A percentile compares a stretch with the other conserved stretches of the same genome.
These are phyloP conservation scores for Cavenderia fasciculata DNA, from an alignment of 78 protist genomes.

Conservation along the genomic window DNA sequence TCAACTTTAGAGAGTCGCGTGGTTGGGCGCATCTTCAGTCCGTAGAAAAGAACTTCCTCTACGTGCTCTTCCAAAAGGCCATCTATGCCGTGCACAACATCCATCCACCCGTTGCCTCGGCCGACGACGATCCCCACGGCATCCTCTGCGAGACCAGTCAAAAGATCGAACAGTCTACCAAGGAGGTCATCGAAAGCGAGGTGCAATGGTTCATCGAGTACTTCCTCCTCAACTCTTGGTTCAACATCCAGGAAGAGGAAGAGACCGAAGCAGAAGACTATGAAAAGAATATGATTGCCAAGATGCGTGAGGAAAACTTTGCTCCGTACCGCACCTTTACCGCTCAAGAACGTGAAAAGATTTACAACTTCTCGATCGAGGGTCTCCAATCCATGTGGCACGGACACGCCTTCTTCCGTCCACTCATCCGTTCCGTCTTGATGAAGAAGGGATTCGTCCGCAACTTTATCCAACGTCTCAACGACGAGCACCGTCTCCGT, in stretches of 20 bases:
- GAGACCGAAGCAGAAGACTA: constrained; percentile 34
- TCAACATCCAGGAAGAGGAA: constrained; percentile 21
- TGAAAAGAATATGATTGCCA: constrained; percentile 31
- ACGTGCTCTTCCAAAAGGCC: constrained; percentile 27
- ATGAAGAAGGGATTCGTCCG: constrained; percentile 57
- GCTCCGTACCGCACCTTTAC: constrained; percentile 68
- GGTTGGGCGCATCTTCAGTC: constrained; percentile 81
- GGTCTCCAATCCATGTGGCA: constrained; percentile 76
- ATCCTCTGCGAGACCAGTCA: constrained; percentile 45
- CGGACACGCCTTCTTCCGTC: constrained; percentile 58
- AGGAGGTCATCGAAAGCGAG: constrained; percentile 64
- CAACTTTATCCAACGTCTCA: constrained; percentile 35
- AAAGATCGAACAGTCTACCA: constrained; percentile 44
- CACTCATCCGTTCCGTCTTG: constrained; percentile 44
- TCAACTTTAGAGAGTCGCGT: constrained; percentile 58
- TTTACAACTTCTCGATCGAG: constrained; percentile 27
- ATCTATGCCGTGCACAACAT: constrained; percentile 52
- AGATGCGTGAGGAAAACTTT: constrained; percentile 68
- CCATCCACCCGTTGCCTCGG: constrained; percentile 30
- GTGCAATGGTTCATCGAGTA: constrained; percentile 78
- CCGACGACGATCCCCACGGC: constrained; percentile 71
- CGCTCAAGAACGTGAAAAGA: constrained; percentile 25
- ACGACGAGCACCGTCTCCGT: constrained; percentile 44
- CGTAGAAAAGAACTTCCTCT: constrained; percentile 71
- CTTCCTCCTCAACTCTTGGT: constrained; percentile 45